These are phyloP conservation scores for Paracoccidioides brasiliensis DNA, from an alignment of 2,329 filamentous ascomycete genomes.

Conservation along the genomic window DNA sequence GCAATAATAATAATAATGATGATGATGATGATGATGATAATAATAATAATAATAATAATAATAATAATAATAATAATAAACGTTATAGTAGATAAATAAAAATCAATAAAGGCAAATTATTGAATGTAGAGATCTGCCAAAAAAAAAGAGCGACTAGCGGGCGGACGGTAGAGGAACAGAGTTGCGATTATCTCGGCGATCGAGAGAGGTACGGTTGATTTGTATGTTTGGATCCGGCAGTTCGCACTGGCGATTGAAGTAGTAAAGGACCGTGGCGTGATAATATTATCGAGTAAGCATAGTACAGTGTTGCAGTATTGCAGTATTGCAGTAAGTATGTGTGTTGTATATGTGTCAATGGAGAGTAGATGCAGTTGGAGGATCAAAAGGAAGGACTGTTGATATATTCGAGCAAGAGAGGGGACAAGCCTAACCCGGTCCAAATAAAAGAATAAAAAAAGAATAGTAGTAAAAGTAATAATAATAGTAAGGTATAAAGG, in stretches of 20 bases:
- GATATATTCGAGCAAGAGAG: slow-evolving; percentile 19
- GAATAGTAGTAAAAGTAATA: slow-evolving; percentile 15
- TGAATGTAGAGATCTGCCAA: not conserved
- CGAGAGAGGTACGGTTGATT: not conserved
- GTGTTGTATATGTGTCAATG: not conserved
- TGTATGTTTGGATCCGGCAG: not conserved
- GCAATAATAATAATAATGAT: not conserved
- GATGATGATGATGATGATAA: not conserved
- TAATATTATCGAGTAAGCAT: not conserved
- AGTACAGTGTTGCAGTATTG: not conserved
- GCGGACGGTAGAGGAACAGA: not conserved
- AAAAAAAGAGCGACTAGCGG: slow-evolving; percentile 2
- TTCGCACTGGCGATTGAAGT: not conserved
- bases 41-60: not conserved
- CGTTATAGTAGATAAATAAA: not conserved
- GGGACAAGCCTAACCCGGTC: slow-evolving; percentile 18
- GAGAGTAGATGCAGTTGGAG: slow-evolving; percentile 7
- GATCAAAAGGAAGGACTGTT: slow-evolving; percentile 24
- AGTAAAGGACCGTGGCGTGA: not conserved
- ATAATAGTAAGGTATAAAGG: not conserved
- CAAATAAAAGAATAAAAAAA: slow-evolving; percentile 21
- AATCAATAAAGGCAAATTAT: not conserved
- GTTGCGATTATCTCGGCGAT: slow-evolving; percentile 3
- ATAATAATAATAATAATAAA: not conserved
- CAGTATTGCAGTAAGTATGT: not conserved